A percentile compares a stretch with the other conserved stretches of the same genome.
Evolutionary conservation across 139 green algal species (phyloP).

Genomic region (Chlamydomonas incerta): DNA sequence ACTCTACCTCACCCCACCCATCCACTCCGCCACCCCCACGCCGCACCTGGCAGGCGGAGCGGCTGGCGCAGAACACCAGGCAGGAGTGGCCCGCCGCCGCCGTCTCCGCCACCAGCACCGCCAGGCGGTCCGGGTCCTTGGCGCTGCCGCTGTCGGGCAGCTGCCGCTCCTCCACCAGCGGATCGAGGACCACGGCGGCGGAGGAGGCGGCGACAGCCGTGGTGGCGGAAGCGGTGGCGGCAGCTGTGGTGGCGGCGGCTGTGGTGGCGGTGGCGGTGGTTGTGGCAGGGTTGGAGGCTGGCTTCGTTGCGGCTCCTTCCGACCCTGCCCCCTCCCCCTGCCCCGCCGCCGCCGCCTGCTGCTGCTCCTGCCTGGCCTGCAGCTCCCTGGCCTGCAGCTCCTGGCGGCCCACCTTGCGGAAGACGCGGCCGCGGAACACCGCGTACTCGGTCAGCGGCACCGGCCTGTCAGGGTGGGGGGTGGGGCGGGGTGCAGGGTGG

Average conservation of each 20-base stretch:
- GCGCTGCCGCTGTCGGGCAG: slow-evolving; percentile 29
- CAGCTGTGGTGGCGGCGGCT: neutral
- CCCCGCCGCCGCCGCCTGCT: neutral
- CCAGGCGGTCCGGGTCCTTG: slow-evolving; percentile 68
- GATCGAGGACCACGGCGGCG: neutral
- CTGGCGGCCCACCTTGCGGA: slow-evolving; percentile 20
- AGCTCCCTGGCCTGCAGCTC: slow-evolving; percentile 12
- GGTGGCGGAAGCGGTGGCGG: neutral
- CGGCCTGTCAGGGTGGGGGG: slow-evolving; percentile 56
- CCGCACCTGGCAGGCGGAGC: slow-evolving; percentile 16
- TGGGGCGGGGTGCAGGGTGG: neutral
- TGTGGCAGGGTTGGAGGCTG: neutral
- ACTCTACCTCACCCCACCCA: too few relatives aligned
- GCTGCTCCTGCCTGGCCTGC: neutral
- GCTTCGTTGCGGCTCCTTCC: neutral
- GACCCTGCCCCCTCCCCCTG: neutral
- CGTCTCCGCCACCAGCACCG: slow-evolving; percentile 59
- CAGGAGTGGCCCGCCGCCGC: slow-evolving; percentile 68
- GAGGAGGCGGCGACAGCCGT: neutral
- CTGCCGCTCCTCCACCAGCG: slow-evolving; percentile 45
- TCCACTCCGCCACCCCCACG: too few relatives aligned
- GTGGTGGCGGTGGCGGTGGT: neutral
- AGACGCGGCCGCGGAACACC: slow-evolving; percentile 72
- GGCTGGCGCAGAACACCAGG: slow-evolving; percentile 83
- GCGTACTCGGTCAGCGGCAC: slow-evolving; percentile 79